These are phyloP conservation scores for Epichloe aotearoae DNA, from an alignment of 2,329 filamentous ascomycete species.

Conservation along the genomic window DNA sequence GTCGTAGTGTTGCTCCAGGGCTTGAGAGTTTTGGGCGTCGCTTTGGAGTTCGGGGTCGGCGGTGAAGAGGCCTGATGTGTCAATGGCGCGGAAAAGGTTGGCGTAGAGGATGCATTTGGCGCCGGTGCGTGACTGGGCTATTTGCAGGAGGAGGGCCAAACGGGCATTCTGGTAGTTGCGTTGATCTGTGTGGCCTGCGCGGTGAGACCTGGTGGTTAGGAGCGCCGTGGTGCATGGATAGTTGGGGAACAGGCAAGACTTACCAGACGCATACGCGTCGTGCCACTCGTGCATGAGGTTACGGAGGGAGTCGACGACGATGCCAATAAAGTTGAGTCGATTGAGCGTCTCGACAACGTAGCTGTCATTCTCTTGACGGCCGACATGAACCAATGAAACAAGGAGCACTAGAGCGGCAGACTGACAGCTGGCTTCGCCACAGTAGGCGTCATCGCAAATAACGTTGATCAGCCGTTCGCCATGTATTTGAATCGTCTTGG, in stretches of 20 bases:
- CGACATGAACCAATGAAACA: constrained; percentile 61
- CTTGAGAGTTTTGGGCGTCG: constrained; percentile 53
- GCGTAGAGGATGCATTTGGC: constrained; percentile 80
- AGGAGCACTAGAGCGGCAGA: constrained; percentile 79
- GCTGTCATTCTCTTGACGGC: constrained; percentile 55
- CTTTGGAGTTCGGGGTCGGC: constrained; percentile 88
- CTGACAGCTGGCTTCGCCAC: constrained; percentile 68
- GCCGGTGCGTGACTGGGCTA: constrained; percentile 73
- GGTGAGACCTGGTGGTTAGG: constrained; percentile 4
- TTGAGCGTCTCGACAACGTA: constrained; percentile 69
- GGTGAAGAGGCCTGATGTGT: constrained; percentile 71
- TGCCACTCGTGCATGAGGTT: constrained; percentile 61
- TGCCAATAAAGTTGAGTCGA: constrained; percentile 78
- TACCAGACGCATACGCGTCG: constrained; percentile 42
- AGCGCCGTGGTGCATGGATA: too few relatives aligned
- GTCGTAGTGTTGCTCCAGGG: constrained; percentile 70
- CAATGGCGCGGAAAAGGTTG: constrained; percentile 71
- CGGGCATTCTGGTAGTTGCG: constrained; percentile 53
- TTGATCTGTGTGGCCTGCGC: constrained; percentile 26
- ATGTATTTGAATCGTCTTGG: constrained; percentile 54
- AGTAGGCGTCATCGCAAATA: constrained; percentile 85
- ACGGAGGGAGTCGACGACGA: constrained; percentile 79
- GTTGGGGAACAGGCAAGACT: constrained; percentile 10
- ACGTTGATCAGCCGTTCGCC: constrained; percentile 75
- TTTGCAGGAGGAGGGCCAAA: constrained; percentile 67